Evolutionary conservation across 495 filamentous ascomycete species (phyloP).

Genomic region (Penicillium fimorum): DNA sequence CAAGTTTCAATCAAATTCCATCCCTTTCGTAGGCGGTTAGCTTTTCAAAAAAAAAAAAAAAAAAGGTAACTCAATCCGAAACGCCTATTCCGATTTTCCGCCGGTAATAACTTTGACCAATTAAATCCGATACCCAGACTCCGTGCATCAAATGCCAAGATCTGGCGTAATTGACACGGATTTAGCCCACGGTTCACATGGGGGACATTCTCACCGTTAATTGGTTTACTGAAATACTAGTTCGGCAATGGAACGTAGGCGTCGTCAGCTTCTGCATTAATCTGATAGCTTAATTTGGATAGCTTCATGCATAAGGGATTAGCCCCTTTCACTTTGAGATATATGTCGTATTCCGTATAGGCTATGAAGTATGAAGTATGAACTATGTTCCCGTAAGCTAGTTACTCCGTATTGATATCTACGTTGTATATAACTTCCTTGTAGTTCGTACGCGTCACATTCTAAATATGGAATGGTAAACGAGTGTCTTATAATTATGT

Average conservation of each 20-base stretch:
- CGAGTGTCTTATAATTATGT: too few relatives aligned
- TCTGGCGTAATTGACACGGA: slow-evolving; percentile 7
- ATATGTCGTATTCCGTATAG: too few relatives aligned
- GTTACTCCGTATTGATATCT: too few relatives aligned
- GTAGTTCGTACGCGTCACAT: too few relatives aligned
- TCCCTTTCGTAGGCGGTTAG: neutral
- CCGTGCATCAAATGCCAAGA: neutral
- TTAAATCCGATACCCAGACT: neutral
- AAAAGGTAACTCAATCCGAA: neutral
- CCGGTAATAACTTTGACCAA: neutral
- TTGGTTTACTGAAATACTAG: neutral
- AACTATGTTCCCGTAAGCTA: too few relatives aligned
- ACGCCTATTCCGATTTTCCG: neutral
- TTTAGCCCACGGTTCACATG: slow-evolving; percentile 5
- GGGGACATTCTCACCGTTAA: neutral
- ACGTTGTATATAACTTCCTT: too few relatives aligned
- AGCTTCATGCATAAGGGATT: slow-evolving; percentile 1
- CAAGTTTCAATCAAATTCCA: slow-evolving; percentile 6
- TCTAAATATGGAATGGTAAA: too few relatives aligned
- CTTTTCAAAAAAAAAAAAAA: neutral
- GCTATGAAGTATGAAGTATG: too few relatives aligned
- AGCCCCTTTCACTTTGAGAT: too few relatives aligned
- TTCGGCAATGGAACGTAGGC: neutral
- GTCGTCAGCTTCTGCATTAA: slow-evolving; percentile 4
- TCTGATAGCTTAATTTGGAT: slow-evolving; percentile 1